Base-by-base conservation (phyloP, 805 yeast species). In the Candida montana region DNA sequence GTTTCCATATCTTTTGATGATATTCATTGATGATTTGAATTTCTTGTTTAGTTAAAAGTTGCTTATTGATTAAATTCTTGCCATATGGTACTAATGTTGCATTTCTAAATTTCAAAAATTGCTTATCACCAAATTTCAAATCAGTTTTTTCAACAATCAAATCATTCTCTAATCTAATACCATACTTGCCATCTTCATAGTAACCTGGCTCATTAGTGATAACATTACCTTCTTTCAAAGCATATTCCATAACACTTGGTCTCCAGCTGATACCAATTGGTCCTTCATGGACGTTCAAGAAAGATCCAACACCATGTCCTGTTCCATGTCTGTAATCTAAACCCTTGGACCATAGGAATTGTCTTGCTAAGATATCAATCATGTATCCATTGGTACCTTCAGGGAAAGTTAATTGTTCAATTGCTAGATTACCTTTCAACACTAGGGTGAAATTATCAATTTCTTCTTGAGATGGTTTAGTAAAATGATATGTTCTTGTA, bases 221-320 rank as follows among this genome's bases (percentile, higher is more conserved):
- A 19, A 90, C 73, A 51, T 82, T 86, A 5, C 97, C 97, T 12
- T 69, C 68, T 41, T 70, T 63, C 36, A 75, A 60, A 6, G 88
- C 79, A 33, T 72, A 74, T 9, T 74, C 68, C 27, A 68, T 64
- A 20, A 75, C 64, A 13, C 72, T 65, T 20, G 68, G 63, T 53
- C 71, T 69, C 57, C 61, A 67, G 44, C 83, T 86, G 45, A 93
- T 79, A 13, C 90, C 95, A 41, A 91, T 74, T 1, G 98, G 98
- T 0, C 95, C 93, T 57, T 95, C 96, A 60, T 93, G 99, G 15
- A 93, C 98, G 59, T 83, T 83, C 35, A 95, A 77, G 58, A 74
- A 91, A 17, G 90, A 74, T 2, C 96, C 98, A n/a, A 93, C 84
- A 5, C 99, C 99, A 62, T 93, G 99, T 2, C 98, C 96, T 0